A percentile compares a stretch with the other conserved stretches of the same genome.
Conservation (phyloP, 495 filamentous ascomycete species). For the Elaphomyces granulatus region DNA sequence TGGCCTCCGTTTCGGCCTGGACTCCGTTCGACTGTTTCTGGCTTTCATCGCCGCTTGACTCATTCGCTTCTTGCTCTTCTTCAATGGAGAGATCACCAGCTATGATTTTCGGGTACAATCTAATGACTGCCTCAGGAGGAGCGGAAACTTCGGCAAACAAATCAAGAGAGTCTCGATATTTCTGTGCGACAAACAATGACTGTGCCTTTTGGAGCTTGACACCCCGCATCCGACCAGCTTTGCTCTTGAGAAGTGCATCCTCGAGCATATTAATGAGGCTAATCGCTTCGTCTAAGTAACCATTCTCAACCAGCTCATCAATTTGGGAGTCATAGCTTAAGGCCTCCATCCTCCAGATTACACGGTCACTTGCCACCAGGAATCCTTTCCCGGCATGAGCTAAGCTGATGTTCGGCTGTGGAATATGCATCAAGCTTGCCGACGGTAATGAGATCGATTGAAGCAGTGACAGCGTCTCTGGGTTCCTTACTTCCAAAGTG, state of each 20-base stretch:
- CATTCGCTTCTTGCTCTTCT: conserved; percentile 31
- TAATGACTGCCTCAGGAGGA: conserved; percentile 77
- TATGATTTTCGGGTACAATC: conserved; percentile 68
- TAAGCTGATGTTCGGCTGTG: conserved; percentile 80
- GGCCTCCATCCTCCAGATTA: conserved; percentile 92
- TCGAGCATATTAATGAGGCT: conserved; percentile 80
- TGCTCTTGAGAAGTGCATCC: conserved; percentile 77
- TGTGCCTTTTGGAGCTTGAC: conserved; percentile 87
- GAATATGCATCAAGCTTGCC: conserved; percentile 78
- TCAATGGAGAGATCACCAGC: conserved; percentile 55
- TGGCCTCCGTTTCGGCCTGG: conserved; percentile 17
- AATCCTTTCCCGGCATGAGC: conserved; percentile 93
- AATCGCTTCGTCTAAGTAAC: conserved; percentile 79
- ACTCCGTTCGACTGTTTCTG: conserved; percentile 14
- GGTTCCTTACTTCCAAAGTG: conserved; percentile 79
- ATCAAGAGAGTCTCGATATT: conserved; percentile 80
- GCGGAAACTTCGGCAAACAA: conserved; percentile 81
- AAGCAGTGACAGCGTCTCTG: conserved; percentile 72
- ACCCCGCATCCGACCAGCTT: conserved; percentile 61
- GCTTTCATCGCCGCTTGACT: conserved; percentile 32
- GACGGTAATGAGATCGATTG: conserved; percentile 71
- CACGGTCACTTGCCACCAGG: conserved; percentile 73
- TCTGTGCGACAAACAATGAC: conserved; percentile 60
- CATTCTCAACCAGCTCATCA: conserved; percentile 62
- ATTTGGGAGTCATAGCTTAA: conserved; percentile 87